Percentiles rank a stretch among this genome's conserved stretches.
Conservation (phyloP, 257 asterid genomes). For the Plantago ovata region DNA sequence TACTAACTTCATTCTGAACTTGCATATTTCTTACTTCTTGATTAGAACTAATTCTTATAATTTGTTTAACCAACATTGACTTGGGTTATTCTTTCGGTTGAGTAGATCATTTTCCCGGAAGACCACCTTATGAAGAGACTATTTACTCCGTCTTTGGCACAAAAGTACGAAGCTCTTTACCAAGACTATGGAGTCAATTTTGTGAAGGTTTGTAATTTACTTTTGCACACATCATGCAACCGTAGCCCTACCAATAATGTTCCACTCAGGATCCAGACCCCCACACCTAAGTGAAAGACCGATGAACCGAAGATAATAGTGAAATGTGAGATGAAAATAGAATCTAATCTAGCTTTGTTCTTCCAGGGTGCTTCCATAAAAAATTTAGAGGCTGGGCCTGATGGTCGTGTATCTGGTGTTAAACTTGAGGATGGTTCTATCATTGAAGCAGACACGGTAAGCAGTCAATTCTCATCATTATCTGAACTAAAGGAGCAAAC, state of each 20-base stretch:
- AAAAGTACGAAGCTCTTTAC: constrained; percentile 78
- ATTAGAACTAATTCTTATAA: neutral
- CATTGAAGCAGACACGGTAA: constrained; percentile 85
- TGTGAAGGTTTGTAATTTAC: constrained; percentile 57
- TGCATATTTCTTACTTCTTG: neutral
- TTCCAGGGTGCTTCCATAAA: constrained; percentile 78
- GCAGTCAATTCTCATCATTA: constrained; percentile 5
- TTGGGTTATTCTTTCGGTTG: constrained; percentile 9
- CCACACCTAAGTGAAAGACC: neutral
- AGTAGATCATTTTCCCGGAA: constrained; percentile 77
- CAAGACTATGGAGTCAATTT: constrained; percentile 75
- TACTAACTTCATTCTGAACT: neutral
- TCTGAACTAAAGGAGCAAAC: neutral
- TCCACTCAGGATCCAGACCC: no score
- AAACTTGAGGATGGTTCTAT: constrained; percentile 68
- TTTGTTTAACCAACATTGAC: constrained; percentile 19
- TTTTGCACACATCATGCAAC: constrained; percentile 16
- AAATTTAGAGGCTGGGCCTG: constrained; percentile 68
- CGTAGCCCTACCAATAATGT: constrained; percentile 9
- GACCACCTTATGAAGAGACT: constrained; percentile 78
- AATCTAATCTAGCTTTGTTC: constrained; percentile 22
- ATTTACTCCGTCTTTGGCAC: constrained; percentile 82
- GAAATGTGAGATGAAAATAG: neutral
- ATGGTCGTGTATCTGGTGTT: constrained; percentile 70
- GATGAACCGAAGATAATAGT: neutral